These are phyloP conservation scores for Gossypium lobatum DNA, from an alignment of 441 rosid genomes.

Conservation along the genomic window DNA sequence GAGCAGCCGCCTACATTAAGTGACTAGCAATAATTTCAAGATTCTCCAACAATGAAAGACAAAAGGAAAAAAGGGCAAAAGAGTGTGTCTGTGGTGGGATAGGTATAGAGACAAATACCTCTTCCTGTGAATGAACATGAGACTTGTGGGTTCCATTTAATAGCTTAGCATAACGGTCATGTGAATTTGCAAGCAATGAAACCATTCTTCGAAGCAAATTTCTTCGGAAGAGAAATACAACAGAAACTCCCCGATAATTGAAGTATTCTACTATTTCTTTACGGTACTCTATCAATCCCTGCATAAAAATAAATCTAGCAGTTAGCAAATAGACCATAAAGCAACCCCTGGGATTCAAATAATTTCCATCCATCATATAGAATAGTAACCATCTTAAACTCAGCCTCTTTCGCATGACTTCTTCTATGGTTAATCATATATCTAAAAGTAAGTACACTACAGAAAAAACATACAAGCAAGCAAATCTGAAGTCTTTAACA, in stretches of 20 bases:
- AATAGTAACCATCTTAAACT: background rate
- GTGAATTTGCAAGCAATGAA: slow-evolving; percentile 76
- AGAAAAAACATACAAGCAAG: background rate
- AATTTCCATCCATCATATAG: background rate
- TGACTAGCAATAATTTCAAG: slow-evolving; percentile 18
- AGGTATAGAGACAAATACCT: slow-evolving; percentile 38
- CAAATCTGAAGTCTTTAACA: background rate
- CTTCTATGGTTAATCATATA: background rate
- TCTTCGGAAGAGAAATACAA: slow-evolving; percentile 68
- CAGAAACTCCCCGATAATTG: slow-evolving; percentile 65
- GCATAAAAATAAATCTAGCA: slow-evolving; percentile 14
- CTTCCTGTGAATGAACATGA: slow-evolving; percentile 84
- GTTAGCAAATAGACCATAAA: background rate
- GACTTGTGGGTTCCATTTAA: slow-evolving; percentile 95
- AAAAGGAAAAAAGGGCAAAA: background rate
- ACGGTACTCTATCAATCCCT: slow-evolving; percentile 79
- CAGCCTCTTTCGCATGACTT: background rate
- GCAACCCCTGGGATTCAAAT: background rate
- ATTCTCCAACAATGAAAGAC: background rate
- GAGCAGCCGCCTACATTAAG: slow-evolving; percentile 55
- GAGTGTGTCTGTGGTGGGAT: background rate
- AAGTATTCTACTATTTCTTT: slow-evolving; percentile 64
- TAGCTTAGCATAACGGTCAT: slow-evolving; percentile 76
- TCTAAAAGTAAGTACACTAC: background rate
- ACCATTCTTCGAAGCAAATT: slow-evolving; percentile 81